These are phyloP conservation scores for Huiozyma sinensis DNA, from an alignment of 805 yeast genomes.

Conservation along the genomic window DNA sequence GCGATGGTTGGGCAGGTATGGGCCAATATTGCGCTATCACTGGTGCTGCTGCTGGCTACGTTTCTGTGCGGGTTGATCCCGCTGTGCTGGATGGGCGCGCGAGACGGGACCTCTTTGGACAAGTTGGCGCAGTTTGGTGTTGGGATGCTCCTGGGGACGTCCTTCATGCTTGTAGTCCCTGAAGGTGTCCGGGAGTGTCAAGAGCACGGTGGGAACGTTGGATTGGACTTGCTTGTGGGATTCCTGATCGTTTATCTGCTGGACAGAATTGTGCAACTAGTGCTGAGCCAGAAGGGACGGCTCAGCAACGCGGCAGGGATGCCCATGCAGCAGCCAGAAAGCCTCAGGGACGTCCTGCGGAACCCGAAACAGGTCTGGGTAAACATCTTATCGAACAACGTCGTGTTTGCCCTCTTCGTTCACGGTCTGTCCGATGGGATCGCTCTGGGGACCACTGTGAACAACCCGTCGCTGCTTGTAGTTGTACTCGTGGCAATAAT, in stretches of 20 bases:
- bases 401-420: constrained; percentile 46
- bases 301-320: background rate
- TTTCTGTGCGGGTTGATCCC: constrained; percentile 24
- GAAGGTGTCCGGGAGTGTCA: constrained; percentile 41
- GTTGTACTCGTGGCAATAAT: constrained; percentile 46
- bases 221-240: constrained; percentile 39
- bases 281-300: constrained; percentile 5
- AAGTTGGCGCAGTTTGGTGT: constrained; percentile 39
- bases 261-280: constrained; percentile 28
- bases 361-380: constrained; percentile 18
- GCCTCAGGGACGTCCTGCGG: constrained; percentile 14
- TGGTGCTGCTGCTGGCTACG: constrained; percentile 16
- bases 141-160: constrained; percentile 47
- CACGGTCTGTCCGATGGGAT: constrained; percentile 59
- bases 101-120: background rate
- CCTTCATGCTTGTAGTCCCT: constrained; percentile 44
- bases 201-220: constrained; percentile 30
- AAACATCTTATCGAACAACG: constrained; percentile 33
- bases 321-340: constrained; percentile 2
- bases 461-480: constrained; percentile 29
- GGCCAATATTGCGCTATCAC: constrained; percentile 4
- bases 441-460: constrained; percentile 46
- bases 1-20: no score
- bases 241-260: constrained; percentile 37
- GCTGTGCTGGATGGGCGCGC: constrained; percentile 9